A percentile compares a stretch with the other conserved stretches of the same genome.
Conservation (phyloP, 257 asterid genomes). For the Solanum bukasovii region DNA sequence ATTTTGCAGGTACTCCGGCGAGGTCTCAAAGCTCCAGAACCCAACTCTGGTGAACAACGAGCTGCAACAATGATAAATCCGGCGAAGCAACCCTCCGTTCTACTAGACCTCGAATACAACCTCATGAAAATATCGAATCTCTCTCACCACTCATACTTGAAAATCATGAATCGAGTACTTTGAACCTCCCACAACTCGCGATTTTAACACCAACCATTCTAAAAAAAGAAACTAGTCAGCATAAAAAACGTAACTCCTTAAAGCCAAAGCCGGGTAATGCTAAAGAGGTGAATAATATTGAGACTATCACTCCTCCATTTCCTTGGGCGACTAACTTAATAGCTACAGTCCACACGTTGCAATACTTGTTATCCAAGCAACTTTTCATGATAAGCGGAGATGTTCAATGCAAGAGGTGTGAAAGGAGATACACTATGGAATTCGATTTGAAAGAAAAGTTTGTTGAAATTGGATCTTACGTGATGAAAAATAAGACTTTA, state of each 20-base stretch:
- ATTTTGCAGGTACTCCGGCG: too few species aligned
- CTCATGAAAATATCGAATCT: not conserved
- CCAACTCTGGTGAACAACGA: too few species aligned
- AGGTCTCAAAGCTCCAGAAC: too few species aligned
- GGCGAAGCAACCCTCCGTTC: not conserved
- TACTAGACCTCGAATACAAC: not conserved
- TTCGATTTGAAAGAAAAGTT: constrained; percentile 34
- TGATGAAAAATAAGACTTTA: constrained; percentile 8
- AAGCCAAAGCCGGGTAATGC: not conserved
- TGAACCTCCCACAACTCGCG: not conserved
- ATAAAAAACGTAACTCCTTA: constrained; percentile 16
- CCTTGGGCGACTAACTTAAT: constrained; percentile 45
- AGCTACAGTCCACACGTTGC: constrained; percentile 34
- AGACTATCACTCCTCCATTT: constrained; percentile 19
- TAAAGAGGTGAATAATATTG: constrained; percentile 6
- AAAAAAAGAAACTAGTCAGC: not conserved
- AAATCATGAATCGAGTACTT: too few species aligned
- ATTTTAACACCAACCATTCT: not conserved
- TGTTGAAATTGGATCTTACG: not conserved
- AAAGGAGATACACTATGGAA: constrained; percentile 18
- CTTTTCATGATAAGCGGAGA: constrained; percentile 36
- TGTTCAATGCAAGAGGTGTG: constrained; percentile 66
- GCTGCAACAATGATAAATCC: too few species aligned
- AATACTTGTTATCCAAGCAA: constrained; percentile 4
- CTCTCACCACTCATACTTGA: too few species aligned